Conservation (phyloP, 495 filamentous ascomycete species). For the Penicillium lagena region DNA sequence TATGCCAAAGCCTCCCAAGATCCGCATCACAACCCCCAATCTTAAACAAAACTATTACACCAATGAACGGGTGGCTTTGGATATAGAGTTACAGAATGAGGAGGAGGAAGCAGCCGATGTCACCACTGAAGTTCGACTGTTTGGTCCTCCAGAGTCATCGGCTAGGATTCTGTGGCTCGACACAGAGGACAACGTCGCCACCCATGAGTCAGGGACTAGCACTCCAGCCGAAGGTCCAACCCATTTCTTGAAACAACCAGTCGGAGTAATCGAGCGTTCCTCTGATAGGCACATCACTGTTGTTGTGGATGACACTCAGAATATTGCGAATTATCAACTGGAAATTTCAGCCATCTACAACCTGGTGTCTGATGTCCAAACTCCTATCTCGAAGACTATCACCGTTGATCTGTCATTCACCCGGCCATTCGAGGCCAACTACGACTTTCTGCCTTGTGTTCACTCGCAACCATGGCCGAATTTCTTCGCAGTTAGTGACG, state of each 20-base stretch:
- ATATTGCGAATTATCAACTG: conserved; percentile 60
- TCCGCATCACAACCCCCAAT: conserved; percentile 61
- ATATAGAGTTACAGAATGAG: conserved; percentile 68
- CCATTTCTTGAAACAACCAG: conserved; percentile 28
- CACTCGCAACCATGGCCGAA: conserved; percentile 79
- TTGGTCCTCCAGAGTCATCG: conserved; percentile 50
- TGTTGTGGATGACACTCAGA: conserved; percentile 28
- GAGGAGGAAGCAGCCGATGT: conserved; percentile 75
- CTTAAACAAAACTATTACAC: conserved; percentile 70
- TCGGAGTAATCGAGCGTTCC: conserved; percentile 46
- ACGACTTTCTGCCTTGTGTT: conserved; percentile 71
- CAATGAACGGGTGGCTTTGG: conserved; percentile 64
- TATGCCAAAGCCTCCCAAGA: conserved; percentile 85
- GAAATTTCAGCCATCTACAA: conserved; percentile 69
- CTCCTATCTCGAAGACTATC: conserved; percentile 69
- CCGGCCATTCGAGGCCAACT: conserved; percentile 82
- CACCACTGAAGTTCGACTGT: conserved; percentile 59
- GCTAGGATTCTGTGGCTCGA: conserved; percentile 43
- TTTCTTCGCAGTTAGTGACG: conserved; percentile 58
- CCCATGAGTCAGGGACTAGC: conserved; percentile 14
- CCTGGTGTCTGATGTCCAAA: conserved; percentile 73
- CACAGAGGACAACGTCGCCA: conserved; percentile 16
- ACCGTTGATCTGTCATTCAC: conserved; percentile 62
- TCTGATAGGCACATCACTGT: conserved; percentile 24
- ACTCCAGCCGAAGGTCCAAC: conserved; percentile 23